Evolutionary conservation across 257 asterid genomes (phyloP).

Genomic region (Nicotiana attenuata): DNA sequence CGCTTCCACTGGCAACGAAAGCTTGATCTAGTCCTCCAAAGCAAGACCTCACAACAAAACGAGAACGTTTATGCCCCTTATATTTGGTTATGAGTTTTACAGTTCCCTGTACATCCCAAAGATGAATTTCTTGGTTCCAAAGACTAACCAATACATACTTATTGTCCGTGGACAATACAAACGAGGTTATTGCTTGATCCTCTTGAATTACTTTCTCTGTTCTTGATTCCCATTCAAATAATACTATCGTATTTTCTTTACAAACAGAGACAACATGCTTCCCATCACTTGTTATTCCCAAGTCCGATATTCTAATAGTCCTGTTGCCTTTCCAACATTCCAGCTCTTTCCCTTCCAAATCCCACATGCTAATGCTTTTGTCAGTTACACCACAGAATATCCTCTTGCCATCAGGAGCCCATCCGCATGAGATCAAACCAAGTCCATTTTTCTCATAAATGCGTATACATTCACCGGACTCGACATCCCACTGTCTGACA

Average conservation of each 20-base stretch:
- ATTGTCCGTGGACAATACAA: constrained; percentile 66
- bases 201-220: constrained; percentile 71
- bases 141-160: constrained; percentile 77
- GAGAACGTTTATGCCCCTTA: constrained; percentile 83
- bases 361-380: constrained; percentile 85
- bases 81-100: constrained; percentile 53
- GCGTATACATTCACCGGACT: constrained; percentile 67
- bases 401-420: constrained; percentile 73
- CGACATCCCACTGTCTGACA: constrained; percentile 74
- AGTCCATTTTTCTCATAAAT: constrained; percentile 56
- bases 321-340: constrained; percentile 81
- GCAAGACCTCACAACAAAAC: constrained; percentile 81
- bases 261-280: constrained; percentile 69
- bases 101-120: constrained; percentile 69
- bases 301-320: constrained; percentile 59
- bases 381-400: constrained; percentile 72
- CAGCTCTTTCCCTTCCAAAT: constrained; percentile 75
- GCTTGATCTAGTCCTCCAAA: constrained; percentile 83
- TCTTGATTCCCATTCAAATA: constrained; percentile 69
- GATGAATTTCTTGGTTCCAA: constrained; percentile 71
- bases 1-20: constrained; percentile 92
- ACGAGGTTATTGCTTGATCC: constrained; percentile 64
- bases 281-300: constrained; percentile 57
- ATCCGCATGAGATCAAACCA: constrained; percentile 79
- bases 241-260: constrained; percentile 47